Conservation (phyloP, 2,329 filamentous ascomycete genomes). For the Aspergillus caelatus region DNA sequence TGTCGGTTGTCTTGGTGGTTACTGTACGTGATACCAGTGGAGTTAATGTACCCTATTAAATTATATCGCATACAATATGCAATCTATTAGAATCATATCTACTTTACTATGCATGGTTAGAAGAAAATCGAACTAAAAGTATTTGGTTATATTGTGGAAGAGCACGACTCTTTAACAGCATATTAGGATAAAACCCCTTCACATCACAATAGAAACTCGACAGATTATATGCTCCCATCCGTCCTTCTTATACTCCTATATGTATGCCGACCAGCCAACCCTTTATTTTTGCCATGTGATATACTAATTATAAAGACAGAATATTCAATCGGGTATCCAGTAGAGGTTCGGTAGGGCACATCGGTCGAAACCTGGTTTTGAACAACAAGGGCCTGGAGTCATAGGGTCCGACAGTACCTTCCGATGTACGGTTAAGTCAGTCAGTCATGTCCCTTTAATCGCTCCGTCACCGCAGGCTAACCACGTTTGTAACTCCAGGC, state of each 20-base stretch:
- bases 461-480: constrained; percentile 26
- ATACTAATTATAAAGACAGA: constrained; percentile 11
- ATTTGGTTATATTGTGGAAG: neutral
- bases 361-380: constrained; percentile 24
- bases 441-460: neutral
- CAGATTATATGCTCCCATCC: constrained; percentile 1
- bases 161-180: neutral
- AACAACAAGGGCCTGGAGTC: constrained; percentile 16
- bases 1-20: neutral
- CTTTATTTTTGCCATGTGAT: neutral
- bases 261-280: neutral
- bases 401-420: neutral
- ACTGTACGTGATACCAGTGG: neutral
- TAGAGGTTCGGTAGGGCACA: constrained; percentile 22
- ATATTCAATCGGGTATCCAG: constrained; percentile 40
- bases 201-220: neutral
- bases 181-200: neutral
- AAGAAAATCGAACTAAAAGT: neutral
- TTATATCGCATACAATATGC: neutral
- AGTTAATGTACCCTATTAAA: neutral
- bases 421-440: constrained; percentile 1
- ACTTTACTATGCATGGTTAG: neutral
- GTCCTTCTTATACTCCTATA: constrained; percentile 2
- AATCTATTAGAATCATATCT: neutral
- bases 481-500: constrained; percentile 19